Base-by-base conservation (phyloP, 2,329 filamentous ascomycete species). In the Talaromyces amestolkiae region DNA sequence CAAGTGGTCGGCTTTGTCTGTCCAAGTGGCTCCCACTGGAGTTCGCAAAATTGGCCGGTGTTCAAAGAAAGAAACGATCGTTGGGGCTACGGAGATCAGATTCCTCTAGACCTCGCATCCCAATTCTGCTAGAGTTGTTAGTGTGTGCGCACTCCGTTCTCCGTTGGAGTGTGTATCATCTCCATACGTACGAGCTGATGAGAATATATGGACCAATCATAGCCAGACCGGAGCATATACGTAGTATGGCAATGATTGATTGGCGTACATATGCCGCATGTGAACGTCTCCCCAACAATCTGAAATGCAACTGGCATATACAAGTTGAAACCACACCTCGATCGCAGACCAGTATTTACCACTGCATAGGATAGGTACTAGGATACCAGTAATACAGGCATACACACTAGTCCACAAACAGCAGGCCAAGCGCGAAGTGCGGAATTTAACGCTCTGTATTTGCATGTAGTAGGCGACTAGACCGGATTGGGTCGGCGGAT, bases 1-100 rank as follows among this genome's bases (percentile, higher is more conserved):
- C 33, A 56, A 22, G 53, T 56, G n/a, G 33, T 56, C 53, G 53
- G 53, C 53, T 56, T 56, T 56, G 53, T 37, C 33, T 24, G 2
- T 37, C 24, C 33, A 56, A 24, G 53, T 56, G 53, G 53, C 31
- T 37, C 51, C 53, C n/a, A 22, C n/a, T 37, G n/a, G 53, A 15
- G 24, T 9, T 51, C 7, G 47, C 47, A 51, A 27, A 17, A 31
- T 17, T 51, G 47, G 13, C 13, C 24, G 47, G 11, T 22, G 51
- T 19, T 35, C 37, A 24, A 24, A 56, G 53, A 22, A 56, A 39
- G 53, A 22, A 56, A 39, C 19, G 31, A 56, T 56, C 53, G 53
- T 24, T n/a, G 49, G 47, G 24, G 47, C 24, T n/a, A n/a, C 3
- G 31, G 51, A 56, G 51, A 56, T 37, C 31, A 15, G 33, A 37